phyloP scores from a whole-genome alignment of 805 yeast genomes.

The Pichia phayaonensis region DNA sequence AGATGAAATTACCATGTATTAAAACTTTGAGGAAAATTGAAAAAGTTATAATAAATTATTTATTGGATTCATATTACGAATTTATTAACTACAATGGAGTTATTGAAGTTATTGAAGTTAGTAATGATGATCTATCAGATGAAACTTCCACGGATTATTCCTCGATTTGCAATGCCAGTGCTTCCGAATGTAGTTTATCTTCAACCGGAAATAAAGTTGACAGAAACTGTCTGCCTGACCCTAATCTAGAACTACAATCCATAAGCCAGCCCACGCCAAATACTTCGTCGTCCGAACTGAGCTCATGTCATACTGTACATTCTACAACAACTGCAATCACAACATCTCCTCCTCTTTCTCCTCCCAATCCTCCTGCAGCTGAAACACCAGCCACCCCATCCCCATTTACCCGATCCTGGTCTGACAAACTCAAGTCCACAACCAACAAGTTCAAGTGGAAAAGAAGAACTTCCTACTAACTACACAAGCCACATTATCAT shows the following conservation, averaged over 20 bases:
- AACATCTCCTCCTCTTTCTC: background rate
- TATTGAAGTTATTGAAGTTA: no score
- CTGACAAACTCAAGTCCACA: background rate
- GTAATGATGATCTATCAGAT: no score
- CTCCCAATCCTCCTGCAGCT: background rate
- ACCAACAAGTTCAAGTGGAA: constrained; percentile 26
- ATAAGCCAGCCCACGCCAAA: no score
- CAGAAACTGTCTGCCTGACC: no score
- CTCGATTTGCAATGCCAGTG: no score
- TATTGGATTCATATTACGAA: constrained; percentile 26
- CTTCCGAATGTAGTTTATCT: no score
- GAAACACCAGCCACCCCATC: background rate
- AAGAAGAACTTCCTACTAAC: constrained; percentile 11
- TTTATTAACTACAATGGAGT: constrained; percentile 19
- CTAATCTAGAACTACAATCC: no score
- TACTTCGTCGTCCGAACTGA: no score
- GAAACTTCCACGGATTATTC: no score
- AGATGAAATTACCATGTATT: constrained; percentile 16
- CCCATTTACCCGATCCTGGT: background rate
- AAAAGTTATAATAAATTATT: constrained; percentile 18
- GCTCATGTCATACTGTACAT: background rate
- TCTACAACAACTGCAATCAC: background rate
- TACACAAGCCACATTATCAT: background rate
- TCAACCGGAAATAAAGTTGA: background rate
- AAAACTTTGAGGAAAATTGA: constrained; percentile 15